Conservation (phyloP, 169 alveolate genomes). For the Plasmodium cynomolgi region DNA sequence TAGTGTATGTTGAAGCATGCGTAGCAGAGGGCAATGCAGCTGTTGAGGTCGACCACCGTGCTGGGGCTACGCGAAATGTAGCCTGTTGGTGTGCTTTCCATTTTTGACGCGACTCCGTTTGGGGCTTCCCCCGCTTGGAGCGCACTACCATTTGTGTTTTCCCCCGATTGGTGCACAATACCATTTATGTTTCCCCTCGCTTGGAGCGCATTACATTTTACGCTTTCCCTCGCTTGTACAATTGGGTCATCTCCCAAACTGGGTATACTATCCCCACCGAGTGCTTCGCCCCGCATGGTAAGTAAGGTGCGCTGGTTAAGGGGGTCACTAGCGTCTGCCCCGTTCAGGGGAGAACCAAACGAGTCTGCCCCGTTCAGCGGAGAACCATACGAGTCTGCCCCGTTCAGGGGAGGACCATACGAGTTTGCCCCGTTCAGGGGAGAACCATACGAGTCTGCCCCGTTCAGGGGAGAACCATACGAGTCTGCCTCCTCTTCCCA, state of each 20-base stretch:
- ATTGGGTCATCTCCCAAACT: background rate
- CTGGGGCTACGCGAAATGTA: background rate
- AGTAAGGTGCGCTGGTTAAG: background rate
- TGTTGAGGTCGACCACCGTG: constrained; percentile 27
- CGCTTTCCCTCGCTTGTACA: background rate
- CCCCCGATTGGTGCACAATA: background rate
- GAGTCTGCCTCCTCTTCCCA: background rate
- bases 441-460: background rate
- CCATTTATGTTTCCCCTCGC: no score
- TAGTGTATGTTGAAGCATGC: constrained; percentile 71
- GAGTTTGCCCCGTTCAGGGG: background rate
- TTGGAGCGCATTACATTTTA: no score
- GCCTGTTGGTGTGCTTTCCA: background rate
- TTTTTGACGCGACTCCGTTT: background rate
- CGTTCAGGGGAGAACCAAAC: background rate
- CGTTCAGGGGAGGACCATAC: background rate
- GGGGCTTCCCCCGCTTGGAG: no score
- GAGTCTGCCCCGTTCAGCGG: background rate
- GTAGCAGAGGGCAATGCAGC: constrained; percentile 59
- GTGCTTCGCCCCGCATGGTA: background rate
- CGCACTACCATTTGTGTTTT: no score
- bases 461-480: background rate
- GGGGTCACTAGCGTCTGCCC: background rate
- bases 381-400: background rate
- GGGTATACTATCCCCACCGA: background rate